A percentile compares a stretch with the other conserved stretches of the same genome.
Conservation (phyloP, 148 eudicot genomes). For the Rhododendron vialii region DNA sequence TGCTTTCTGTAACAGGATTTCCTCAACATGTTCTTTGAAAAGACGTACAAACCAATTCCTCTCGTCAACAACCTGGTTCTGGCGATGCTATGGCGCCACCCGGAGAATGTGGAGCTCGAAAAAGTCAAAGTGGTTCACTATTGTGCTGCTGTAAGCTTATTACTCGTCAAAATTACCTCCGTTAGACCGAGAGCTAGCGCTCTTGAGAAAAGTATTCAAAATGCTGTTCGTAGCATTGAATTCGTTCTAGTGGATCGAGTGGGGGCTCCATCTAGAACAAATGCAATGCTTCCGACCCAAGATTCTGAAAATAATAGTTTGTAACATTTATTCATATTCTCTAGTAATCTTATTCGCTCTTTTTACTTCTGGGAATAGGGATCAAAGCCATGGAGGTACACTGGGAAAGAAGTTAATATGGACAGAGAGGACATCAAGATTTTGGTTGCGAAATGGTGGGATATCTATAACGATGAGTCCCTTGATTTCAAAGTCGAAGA, state of each 20-base stretch:
- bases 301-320: not conserved
- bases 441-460: slow-evolving; percentile 39
- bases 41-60: slow-evolving; percentile 31
- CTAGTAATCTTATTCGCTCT: not conserved
- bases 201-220: not conserved
- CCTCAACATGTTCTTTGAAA: slow-evolving; percentile 35
- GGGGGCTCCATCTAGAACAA: not conserved
- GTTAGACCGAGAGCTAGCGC: not conserved
- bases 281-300: not conserved
- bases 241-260: not conserved
- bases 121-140: slow-evolving; percentile 41
- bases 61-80: slow-evolving; percentile 30
- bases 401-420: slow-evolving; percentile 37
- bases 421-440: slow-evolving; percentile 33
- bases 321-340: not conserved
- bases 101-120: slow-evolving; percentile 31
- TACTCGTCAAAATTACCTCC: not conserved
- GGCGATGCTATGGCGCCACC: slow-evolving; percentile 42
- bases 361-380: slow-evolving; percentile 13
- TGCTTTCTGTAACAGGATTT: slow-evolving; percentile 23
- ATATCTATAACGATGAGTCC: slow-evolving; percentile 26
- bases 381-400: slow-evolving; percentile 43
- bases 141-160: slow-evolving; percentile 36
- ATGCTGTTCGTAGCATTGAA: not conserved
- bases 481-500: slow-evolving; percentile 23